Percentiles rank a stretch among this genome's conserved stretches.
Conservation (phyloP, 768 basidiomycete genomes). For the Saitozyma podzolica region DNA sequence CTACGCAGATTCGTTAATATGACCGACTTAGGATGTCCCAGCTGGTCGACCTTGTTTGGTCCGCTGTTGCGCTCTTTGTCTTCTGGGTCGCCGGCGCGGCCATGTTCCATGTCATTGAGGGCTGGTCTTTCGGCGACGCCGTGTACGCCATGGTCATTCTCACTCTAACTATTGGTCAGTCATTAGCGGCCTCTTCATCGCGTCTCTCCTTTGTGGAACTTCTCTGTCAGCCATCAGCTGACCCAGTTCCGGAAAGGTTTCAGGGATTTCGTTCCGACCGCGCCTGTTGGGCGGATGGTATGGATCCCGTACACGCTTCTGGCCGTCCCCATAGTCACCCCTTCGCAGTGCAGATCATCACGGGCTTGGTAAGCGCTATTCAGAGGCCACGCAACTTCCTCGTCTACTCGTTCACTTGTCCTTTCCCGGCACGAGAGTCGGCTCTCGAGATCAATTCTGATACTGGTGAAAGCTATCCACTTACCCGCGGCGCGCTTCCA, state of each 20-base stretch:
- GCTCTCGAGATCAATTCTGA: background rate
- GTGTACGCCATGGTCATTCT: constrained; percentile 47
- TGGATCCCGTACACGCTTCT: constrained; percentile 49
- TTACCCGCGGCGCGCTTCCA: background rate
- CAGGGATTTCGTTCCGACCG: constrained; percentile 45
- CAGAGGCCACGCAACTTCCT: background rate
- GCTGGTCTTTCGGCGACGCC: constrained; percentile 44
- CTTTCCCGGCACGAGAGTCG: too few species aligned
- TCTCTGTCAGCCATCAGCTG: too few species aligned
- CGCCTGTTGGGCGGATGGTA: constrained; percentile 41
- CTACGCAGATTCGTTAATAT: too few species aligned
- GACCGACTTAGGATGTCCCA: constrained; percentile 31
- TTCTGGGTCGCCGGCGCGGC: constrained; percentile 52
- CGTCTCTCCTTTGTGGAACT: background rate
- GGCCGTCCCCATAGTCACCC: constrained; percentile 52
- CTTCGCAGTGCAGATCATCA: constrained; percentile 48
- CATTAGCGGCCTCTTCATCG: background rate
- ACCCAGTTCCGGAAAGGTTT: too few species aligned
- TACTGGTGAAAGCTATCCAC: background rate
- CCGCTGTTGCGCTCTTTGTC: constrained; percentile 32
- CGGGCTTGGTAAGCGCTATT: constrained; percentile 28
- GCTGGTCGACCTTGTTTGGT: constrained; percentile 45
- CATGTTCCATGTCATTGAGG: constrained; percentile 50
- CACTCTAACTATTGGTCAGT: constrained; percentile 30
- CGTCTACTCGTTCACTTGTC: background rate